Evolutionary conservation across 768 basidiomycete genomes (phyloP).

Genomic region (Boletus barrowsii): DNA sequence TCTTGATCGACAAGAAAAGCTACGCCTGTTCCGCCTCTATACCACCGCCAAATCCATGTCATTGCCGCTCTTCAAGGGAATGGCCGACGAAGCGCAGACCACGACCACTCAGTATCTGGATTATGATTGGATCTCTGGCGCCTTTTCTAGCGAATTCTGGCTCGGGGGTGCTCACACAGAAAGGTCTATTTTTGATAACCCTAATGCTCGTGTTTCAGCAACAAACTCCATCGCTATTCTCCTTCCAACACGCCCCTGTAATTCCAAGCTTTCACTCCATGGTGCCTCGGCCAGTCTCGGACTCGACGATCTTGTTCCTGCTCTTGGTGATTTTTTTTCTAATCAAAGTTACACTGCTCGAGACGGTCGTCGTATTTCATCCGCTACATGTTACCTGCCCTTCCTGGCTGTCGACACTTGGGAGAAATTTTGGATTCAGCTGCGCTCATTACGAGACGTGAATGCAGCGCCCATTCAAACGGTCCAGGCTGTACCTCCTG

Average conservation of each 20-base stretch:
- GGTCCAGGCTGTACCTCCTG: conserved; percentile 6
- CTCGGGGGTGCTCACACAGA: no score
- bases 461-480: conserved; percentile 4
- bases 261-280: no score
- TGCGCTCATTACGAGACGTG: conserved; percentile 1
- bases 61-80: no score
- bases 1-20: conserved; percentile 3
- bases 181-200: background rate
- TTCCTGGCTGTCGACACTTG: background rate
- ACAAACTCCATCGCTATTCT: background rate
- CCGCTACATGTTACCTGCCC: no score
- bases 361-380: background rate
- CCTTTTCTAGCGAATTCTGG: no score
- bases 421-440: conserved; percentile 11
- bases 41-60: background rate
- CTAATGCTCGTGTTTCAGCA: background rate
- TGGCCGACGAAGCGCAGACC: no score
- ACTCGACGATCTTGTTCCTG: no score
- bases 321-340: background rate
- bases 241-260: no score
- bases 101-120: no score
- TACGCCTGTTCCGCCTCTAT: background rate
- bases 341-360: background rate
- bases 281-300: no score
- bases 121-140: no score